Base-by-base conservation (phyloP, 208 protist species). In the Novymonas esmeraldas region DNA sequence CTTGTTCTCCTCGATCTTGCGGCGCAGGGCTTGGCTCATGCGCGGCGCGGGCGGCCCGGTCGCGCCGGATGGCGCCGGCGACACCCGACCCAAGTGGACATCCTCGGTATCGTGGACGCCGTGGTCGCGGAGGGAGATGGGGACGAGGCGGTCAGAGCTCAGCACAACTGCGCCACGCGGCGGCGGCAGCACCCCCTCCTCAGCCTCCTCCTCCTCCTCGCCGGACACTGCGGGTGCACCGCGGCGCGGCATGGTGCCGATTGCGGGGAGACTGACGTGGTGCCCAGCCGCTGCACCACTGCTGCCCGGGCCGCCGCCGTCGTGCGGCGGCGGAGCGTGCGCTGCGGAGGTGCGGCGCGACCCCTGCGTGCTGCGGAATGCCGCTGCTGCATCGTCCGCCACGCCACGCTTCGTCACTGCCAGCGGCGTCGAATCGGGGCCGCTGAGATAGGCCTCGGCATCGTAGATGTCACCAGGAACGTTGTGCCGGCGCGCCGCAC, bases 1-100 rank as follows among this genome's bases (percentile, higher is more conserved):
- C 39, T 83, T 78, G 28, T 66, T 75, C 26, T 64, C 64, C 22
- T 79, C 68, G 29, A 81, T 84, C 60, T 81, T 84, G 9, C 74
- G 59, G 18, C 69, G 62, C 6, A 79, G 64, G 10, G 78, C 68
- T 9, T 60, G 60, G 33, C 68, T 83, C 29, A 79, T 78, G 31
- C 58, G 60, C 20, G 33, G 14, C n/a, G 24, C 6, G 14, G 36
- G 10, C 14, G 54, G 1, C 45, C 29, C 38, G 14, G 29, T 6
- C 11, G 54, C 54, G 36, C n/a, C 39, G n/a, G 45, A 34, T 11
- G 18, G 11, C 18, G 6, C 39, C 45, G 18, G 6, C 2, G 42
- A 44, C 18, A 16, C 7, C 3, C 6, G 28, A 22, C 29, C 39
- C 16, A 28, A 13, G 42, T 24, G 13, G 29, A 16, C 38, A 9